phyloP scores from a whole-genome alignment of 1,139 yeast genomes.

The Meyerozyma guilliermondii region DNA sequence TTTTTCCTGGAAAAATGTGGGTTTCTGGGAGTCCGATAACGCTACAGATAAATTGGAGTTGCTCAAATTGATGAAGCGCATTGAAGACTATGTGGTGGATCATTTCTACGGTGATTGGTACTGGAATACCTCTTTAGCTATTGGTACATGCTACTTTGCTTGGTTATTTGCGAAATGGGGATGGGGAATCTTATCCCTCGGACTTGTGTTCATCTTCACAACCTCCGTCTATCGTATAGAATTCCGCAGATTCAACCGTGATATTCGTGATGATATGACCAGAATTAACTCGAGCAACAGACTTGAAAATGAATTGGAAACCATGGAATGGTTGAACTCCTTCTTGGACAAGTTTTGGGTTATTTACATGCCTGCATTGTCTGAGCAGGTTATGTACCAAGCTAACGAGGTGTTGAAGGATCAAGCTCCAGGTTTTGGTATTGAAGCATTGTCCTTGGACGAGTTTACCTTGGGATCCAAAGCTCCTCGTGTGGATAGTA shows the following conservation, averaged over 20 bases:
- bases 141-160: constrained; percentile 69
- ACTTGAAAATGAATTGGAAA: constrained; percentile 58
- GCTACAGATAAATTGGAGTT: constrained; percentile 21
- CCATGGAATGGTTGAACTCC: constrained; percentile 76
- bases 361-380: constrained; percentile 78
- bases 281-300: constrained; percentile 57
- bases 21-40: constrained; percentile 30
- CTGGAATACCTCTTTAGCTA: constrained; percentile 57
- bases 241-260: constrained; percentile 66
- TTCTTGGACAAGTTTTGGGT: constrained; percentile 80
- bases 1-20: constrained; percentile 40
- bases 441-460: constrained; percentile 64
- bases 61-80: constrained; percentile 20
- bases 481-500: constrained; percentile 68
- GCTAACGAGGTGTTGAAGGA: constrained; percentile 64
- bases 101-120: constrained; percentile 69
- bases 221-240: constrained; percentile 66
- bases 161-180: constrained; percentile 58
- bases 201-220: constrained; percentile 54
- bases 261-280: constrained; percentile 68
- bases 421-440: constrained; percentile 78
- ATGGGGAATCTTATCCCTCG: constrained; percentile 53
- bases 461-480: constrained; percentile 77
- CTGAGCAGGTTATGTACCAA: constrained; percentile 66
- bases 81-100: constrained; percentile 61